These are phyloP conservation scores for Angomonas ambiguus DNA, from an alignment of 208 protist species.

Conservation along the genomic window DNA sequence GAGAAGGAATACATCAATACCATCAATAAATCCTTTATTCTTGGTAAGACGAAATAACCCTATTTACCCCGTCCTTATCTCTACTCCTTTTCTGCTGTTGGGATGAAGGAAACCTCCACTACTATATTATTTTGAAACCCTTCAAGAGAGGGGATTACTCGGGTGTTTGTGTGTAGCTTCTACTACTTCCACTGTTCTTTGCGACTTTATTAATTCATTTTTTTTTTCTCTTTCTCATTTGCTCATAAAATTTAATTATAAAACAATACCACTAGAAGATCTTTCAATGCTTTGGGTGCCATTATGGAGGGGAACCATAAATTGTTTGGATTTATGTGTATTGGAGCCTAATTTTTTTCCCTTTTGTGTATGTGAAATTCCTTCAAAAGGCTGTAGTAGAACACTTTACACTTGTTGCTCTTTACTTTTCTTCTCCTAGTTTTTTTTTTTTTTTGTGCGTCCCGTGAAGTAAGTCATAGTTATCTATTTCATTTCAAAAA, in stretches of 20 bases:
- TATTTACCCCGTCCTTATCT: slow-evolving; percentile 12
- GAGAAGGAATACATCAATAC: slow-evolving; percentile 17
- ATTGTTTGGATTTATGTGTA: neutral
- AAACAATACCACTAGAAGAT: too few species aligned
- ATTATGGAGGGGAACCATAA: too few species aligned
- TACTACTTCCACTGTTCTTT: too few species aligned
- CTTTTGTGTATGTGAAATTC: too few species aligned
- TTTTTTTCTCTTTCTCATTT: slow-evolving; percentile 4
- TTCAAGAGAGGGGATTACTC: too few species aligned
- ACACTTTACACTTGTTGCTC: neutral
- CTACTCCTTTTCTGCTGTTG: slow-evolving; percentile 14
- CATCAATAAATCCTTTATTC: neutral
- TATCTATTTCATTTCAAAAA: slow-evolving; percentile 20
- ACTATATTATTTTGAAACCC: too few species aligned
- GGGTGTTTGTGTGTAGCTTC: too few species aligned
- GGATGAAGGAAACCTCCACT: too few species aligned
- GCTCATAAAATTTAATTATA: too few species aligned
- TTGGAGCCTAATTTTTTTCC: neutral
- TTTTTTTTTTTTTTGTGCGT: slow-evolving; percentile 15
- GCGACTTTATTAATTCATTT: neutral
- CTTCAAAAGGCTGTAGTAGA: too few species aligned
- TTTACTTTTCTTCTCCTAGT: neutral
- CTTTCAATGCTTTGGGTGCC: too few species aligned
- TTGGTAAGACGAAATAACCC: neutral
- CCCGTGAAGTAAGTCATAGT: slow-evolving; percentile 1